Base-by-base conservation (phyloP, 2,329 filamentous ascomycete genomes). In the Hypoxylon rubiginosum region DNA sequence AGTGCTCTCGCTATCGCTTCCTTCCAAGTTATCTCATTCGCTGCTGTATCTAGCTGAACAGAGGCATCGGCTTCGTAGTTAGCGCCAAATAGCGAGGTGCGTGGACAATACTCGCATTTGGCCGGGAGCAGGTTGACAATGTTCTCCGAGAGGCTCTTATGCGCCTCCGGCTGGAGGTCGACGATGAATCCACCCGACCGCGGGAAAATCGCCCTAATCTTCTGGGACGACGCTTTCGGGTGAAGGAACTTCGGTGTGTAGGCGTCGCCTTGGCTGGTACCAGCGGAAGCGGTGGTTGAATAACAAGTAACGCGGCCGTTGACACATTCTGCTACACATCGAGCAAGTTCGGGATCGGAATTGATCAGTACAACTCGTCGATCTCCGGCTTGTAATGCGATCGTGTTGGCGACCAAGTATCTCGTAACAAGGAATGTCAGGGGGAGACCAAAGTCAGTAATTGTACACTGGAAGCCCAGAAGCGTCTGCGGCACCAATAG, bases 321-420 rank as follows among this genome's bases (percentile, higher is more conserved):
- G 0, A 71, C 48, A 5, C 79, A 32, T 30, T 74, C 71, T 17
- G 62, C 60, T 5, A 76, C 58, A 21, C 73, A 78, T 4, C 72
- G 64, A 15, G 72, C 49, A 2, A 81, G 73, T 21, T 74, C 52
- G 0, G 63, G 36, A 39, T 81, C 79, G 0, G 80, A 74, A 1
- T 79, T 77, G 8, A 83, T 51, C 0, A 83, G 60, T 2, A 82
- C 52, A 0, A 79, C 48, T 0, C 58, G 54, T n/a, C 66, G 56
- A 4, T 58, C 41, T 21, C 52, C 21, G 4, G 66, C 62, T 5
- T 55, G 51, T 3, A 64, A 62, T 0, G 61, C 56, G 3, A 76
- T 61, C 1, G 58, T 52, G 4, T 73, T 30, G 3, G 73, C 73
- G 0, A 71, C 52, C 4, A 73, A 21, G 17, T 59, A 71, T 62